Conservation (phyloP, 345 rosid genomes). For the Kernera saxatilis region DNA sequence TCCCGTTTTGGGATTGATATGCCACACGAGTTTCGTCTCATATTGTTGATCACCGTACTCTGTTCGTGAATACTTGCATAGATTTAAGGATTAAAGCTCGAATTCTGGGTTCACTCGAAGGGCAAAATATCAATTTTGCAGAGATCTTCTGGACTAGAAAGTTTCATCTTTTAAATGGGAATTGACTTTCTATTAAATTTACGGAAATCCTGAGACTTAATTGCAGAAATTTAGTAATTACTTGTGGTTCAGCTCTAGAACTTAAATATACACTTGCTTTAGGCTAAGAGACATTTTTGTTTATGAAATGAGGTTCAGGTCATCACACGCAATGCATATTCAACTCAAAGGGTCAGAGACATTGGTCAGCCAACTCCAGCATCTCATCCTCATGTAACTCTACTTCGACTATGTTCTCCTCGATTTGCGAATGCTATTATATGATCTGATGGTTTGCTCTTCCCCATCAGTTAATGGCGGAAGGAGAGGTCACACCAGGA, state of each 20-base stretch:
- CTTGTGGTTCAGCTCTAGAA: not conserved
- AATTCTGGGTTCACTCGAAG: not conserved
- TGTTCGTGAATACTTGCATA: not conserved
- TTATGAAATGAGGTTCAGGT: slow-evolving; percentile 38
- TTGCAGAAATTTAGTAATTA: not conserved
- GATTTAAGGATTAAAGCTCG: not conserved
- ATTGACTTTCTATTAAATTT: not conserved
- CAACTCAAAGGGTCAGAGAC: slow-evolving; percentile 46
- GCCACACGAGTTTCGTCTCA: not conserved
- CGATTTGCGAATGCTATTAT: not conserved
- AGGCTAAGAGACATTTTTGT: not conserved
- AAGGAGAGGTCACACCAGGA: slow-evolving; percentile 92
- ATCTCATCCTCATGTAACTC: slow-evolving; percentile 80
- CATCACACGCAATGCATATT: slow-evolving; percentile 37
- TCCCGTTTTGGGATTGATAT: not conserved
- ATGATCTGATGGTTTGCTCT: slow-evolving; percentile 19
- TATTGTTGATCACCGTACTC: not conserved
- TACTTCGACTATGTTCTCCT: not conserved
- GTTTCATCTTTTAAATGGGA: not conserved
- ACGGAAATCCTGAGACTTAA: not conserved
- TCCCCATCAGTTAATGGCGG: slow-evolving; percentile 54
- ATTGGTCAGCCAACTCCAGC: slow-evolving; percentile 84
- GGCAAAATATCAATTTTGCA: not conserved
- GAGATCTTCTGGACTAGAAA: not conserved
- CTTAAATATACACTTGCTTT: not conserved